phyloP scores from a whole-genome alignment of 257 asterid species.

The Przewalskia tangutica region DNA sequence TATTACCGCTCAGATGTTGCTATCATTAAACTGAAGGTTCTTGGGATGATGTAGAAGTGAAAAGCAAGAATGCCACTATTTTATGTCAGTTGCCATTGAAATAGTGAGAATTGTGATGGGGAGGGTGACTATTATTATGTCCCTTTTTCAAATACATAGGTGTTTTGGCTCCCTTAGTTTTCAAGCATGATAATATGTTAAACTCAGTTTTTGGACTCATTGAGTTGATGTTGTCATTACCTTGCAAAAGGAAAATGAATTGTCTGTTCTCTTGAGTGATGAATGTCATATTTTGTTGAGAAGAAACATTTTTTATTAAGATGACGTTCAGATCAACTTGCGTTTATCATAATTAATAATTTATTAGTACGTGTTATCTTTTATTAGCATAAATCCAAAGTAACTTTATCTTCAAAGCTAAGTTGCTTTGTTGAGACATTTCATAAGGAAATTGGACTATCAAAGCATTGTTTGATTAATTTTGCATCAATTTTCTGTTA shows the following conservation, averaged over 20 bases:
- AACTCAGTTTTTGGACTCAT: background rate
- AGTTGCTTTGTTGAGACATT: no score
- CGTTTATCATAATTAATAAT: no score
- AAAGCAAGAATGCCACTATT: slow-evolving; percentile 11
- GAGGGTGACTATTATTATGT: background rate
- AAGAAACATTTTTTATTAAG: no score
- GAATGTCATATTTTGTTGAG: background rate
- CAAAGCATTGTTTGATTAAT: no score
- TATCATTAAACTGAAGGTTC: slow-evolving; percentile 4
- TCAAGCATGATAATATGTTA: background rate
- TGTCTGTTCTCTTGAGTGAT: background rate
- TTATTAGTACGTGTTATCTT: no score
- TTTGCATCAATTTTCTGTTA: no score
- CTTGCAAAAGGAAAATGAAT: background rate
- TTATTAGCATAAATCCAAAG: no score
- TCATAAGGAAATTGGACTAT: no score
- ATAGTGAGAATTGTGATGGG: slow-evolving; percentile 5
- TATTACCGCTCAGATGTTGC: slow-evolving; percentile 32
- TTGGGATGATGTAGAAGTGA: background rate
- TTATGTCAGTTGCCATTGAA: slow-evolving; percentile 39
- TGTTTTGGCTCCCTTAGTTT: background rate
- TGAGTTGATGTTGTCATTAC: background rate
- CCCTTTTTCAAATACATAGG: background rate
- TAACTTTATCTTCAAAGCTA: no score
- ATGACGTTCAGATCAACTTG: no score